phyloP scores from a whole-genome alignment of 306 rosid genomes.

The Quercus agrifolia region DNA sequence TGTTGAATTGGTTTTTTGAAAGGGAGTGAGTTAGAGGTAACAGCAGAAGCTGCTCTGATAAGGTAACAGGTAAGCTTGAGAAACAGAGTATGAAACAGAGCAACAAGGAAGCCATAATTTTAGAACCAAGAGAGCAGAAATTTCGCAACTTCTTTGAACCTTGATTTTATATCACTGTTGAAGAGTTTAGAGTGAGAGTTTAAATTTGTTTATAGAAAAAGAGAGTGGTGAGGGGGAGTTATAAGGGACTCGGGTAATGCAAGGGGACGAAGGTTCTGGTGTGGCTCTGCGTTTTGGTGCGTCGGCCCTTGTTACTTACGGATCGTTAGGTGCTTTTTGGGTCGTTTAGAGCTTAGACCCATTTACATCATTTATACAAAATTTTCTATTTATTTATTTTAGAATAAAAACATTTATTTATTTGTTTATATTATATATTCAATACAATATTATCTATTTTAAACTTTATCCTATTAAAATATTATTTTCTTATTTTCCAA shows the following conservation, averaged over 20 bases:
- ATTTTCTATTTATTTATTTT: no score
- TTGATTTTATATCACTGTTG: neutral
- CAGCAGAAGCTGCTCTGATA: constrained; percentile 31
- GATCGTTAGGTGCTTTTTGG: no score
- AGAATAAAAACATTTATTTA: no score
- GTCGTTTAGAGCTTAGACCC: no score
- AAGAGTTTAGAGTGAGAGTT: neutral
- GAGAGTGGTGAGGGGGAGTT: neutral
- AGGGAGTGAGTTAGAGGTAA: constrained; percentile 66
- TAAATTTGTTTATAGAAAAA: neutral
- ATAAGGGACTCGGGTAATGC: neutral
- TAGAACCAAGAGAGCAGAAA: neutral
- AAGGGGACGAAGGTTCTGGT: constrained; percentile 20
- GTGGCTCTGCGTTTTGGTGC: neutral
- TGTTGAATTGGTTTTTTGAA: constrained; percentile 57
- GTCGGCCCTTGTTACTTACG: no score
- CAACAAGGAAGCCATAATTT: constrained; percentile 45
- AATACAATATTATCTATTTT: no score
- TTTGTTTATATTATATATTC: no score
- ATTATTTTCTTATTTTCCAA: no score
- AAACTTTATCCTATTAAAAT: no score
- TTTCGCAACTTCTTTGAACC: neutral
- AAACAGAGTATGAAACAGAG: constrained; percentile 48
- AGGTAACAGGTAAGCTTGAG: constrained; percentile 21
- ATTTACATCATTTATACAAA: no score